Base-by-base conservation (phyloP, 2,329 filamentous ascomycete species). In the Fusarium globosum region DNA sequence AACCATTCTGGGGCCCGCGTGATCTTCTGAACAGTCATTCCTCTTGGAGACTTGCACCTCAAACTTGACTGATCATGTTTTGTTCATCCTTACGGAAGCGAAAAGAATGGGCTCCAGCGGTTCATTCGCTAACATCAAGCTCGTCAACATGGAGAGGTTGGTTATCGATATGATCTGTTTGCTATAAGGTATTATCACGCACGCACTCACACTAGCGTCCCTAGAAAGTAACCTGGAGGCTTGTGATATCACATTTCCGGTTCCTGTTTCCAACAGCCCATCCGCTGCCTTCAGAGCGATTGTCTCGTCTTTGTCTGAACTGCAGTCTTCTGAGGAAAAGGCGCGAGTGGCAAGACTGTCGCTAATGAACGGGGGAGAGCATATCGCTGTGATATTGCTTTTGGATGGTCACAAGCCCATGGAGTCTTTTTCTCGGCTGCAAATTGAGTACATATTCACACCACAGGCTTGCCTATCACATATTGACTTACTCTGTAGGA, bases 221-320 rank as follows among this genome's bases (percentile, higher is more conserved):
- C 10, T 52, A 88, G 87, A 88, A 76, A 73, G 76, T 7, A 79
- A 75, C 21, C 78, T 88, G 6, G 74, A 79, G 21, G 82, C 81
- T 5, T 84, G 88, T 69, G 87, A 89, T 69, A 73, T 88, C 36
- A 83, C 83, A 20, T 79, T 89, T 42, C 79, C 80, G 8, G 61
- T 86, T 26, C 57, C 51, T 14, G 23, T 60, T 48, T 63, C 42
- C 33, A 36, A 46, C 38, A 35, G 48, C 28, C n/a, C 51, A 28
- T 43, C 58, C 4, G 30, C 28, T 13, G 60, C 78, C 12, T 81
- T 86, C 53, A 82, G 81, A 30, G 80, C 83, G 33, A 69, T 87
- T 20, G 82, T 87, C 10, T 73, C 88, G 39, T 82, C 83, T 3
- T 69, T 83, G 6, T 64, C 49, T 18, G 83, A 88, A 20, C 70